Conservation (phyloP, 2,329 filamentous ascomycete species). For the Venturia asperata region DNA sequence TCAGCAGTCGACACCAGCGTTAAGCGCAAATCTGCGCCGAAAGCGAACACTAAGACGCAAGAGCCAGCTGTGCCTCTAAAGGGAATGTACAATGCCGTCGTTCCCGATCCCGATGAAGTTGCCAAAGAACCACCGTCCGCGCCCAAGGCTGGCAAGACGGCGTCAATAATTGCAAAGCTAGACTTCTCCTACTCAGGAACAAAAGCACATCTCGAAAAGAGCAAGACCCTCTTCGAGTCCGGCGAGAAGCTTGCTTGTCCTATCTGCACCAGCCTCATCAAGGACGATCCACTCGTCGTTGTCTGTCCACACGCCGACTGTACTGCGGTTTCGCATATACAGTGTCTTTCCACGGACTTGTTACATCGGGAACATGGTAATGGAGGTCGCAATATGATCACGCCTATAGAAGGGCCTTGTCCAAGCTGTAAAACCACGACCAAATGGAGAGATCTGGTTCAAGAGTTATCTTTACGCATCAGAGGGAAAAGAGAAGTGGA, state of each 20-base stretch:
- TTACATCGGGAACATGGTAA: slow-evolving; percentile 35
- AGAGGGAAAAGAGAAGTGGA: slow-evolving; percentile 64
- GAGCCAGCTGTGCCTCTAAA: slow-evolving; percentile 18
- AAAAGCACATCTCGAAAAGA: slow-evolving; percentile 20
- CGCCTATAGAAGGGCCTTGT: slow-evolving; percentile 65
- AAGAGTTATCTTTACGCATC: slow-evolving; percentile 67
- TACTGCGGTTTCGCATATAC: slow-evolving; percentile 45
- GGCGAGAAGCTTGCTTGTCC: slow-evolving; percentile 37
- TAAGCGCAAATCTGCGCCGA: not conserved
- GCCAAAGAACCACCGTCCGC: not conserved
- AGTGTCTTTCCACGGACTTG: slow-evolving; percentile 49
- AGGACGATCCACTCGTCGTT: slow-evolving; percentile 28
- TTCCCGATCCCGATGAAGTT: not conserved
- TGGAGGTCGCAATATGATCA: slow-evolving; percentile 34
- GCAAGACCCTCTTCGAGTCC: slow-evolving; percentile 32
- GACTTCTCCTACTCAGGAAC: slow-evolving; percentile 44
- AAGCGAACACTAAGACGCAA: not conserved
- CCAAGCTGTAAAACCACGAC: slow-evolving; percentile 58
- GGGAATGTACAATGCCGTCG: slow-evolving; percentile 2
- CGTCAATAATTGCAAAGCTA: slow-evolving; percentile 37
- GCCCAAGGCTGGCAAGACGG: slow-evolving; percentile 8
- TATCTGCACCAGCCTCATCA: slow-evolving; percentile 41
- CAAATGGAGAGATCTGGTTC: slow-evolving; percentile 72
- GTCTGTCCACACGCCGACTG: slow-evolving; percentile 48
- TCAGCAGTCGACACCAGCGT: slow-evolving; percentile 11